These are phyloP conservation scores for Ramaria rubella DNA, from an alignment of 768 basidiomycete genomes.

Conservation along the genomic window DNA sequence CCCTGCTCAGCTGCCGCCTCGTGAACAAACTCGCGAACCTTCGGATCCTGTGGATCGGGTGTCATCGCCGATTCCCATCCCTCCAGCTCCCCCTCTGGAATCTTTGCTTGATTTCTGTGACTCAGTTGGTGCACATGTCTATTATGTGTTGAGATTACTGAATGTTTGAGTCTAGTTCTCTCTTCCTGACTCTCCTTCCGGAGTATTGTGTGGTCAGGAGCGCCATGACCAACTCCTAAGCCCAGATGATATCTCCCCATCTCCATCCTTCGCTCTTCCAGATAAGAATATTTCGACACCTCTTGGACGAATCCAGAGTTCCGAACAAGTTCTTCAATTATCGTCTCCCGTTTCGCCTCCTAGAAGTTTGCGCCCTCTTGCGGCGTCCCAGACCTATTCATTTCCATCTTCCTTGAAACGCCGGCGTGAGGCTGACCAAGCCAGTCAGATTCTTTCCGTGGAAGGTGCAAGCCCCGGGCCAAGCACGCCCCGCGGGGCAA, in stretches of 20 bases:
- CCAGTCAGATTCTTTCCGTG: background rate
- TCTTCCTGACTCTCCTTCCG: constrained; percentile 1
- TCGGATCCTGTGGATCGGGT: background rate
- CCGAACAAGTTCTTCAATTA: background rate
- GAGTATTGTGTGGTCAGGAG: background rate
- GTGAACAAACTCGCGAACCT: background rate
- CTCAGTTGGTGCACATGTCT: background rate
- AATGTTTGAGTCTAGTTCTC: background rate
- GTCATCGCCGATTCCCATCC: constrained; percentile 2
- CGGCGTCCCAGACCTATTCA: background rate
- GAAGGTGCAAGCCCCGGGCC: background rate
- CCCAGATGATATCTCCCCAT: background rate
- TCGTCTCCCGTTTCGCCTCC: constrained; percentile 10
- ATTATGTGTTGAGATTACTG: background rate
- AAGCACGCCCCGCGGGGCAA: background rate
- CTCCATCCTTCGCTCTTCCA: constrained; percentile 1
- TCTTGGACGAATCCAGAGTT: background rate
- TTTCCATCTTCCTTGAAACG: constrained; percentile 1
- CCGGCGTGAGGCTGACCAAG: background rate
- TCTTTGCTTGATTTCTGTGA: constrained; percentile 3
- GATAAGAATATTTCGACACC: background rate
- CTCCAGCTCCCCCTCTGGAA: constrained; percentile 2
- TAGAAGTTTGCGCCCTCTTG: background rate
- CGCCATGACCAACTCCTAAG: background rate
- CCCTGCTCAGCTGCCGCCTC: background rate